Percentiles rank a stretch among this genome's conserved stretches.
Conservation (phyloP, 2,329 filamentous ascomycete species). For the Fusarium phyllophilum region DNA sequence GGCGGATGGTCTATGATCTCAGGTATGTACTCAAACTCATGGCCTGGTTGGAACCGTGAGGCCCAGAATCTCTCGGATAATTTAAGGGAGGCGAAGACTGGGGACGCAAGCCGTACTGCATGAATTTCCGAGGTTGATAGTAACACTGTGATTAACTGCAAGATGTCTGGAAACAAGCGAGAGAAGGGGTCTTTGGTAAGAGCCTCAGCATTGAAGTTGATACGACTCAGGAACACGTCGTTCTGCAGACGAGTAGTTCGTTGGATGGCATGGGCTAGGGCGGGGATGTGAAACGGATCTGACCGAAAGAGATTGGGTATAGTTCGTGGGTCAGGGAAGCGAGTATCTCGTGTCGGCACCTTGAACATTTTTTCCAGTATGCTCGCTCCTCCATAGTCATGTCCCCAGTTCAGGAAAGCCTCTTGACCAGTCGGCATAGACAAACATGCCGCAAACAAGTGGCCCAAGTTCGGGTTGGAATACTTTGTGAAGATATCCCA, state of each 20-base stretch:
- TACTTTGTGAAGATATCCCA: neutral
- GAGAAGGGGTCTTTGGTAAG: neutral
- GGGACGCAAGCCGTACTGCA: neutral
- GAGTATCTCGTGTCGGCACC: neutral
- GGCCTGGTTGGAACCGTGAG: neutral
- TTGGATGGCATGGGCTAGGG: neutral
- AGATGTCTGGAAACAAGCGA: neutral
- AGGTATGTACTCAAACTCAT: neutral
- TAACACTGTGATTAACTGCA: neutral
- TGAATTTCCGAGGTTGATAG: neutral
- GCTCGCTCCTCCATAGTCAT: neutral
- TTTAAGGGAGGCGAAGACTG: neutral
- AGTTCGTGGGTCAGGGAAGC: neutral
- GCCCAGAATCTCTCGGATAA: neutral
- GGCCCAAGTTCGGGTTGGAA: neutral
- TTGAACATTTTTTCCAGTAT: neutral
- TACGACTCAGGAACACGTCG: neutral
- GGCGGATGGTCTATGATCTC: neutral
- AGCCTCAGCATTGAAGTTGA: neutral
- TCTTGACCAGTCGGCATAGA: neutral
- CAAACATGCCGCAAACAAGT: neutral
- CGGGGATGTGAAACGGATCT: neutral
- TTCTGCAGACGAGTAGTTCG: neutral
- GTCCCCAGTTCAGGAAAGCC: neutral
- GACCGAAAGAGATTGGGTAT: neutral